phyloP scores from a whole-genome alignment of 176 grass and related monocot genomes.

The Chloris gayana region DNA sequence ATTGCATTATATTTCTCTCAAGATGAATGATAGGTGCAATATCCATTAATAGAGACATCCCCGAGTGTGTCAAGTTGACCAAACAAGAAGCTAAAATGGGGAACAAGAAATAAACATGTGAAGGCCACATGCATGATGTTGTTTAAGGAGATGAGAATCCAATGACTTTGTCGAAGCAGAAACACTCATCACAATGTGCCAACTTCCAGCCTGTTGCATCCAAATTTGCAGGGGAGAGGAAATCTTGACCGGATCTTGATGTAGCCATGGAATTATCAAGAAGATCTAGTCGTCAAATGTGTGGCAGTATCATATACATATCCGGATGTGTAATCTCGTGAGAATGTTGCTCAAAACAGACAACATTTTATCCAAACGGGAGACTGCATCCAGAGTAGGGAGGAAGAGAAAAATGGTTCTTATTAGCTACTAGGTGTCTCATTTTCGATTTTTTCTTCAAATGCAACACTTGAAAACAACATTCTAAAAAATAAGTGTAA shows the following conservation, averaged over 20 bases:
- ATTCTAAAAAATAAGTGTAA: no score
- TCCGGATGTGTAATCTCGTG: conserved; percentile 3
- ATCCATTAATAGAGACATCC: not conserved
- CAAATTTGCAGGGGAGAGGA: conserved; percentile 26
- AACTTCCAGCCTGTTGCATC: conserved; percentile 57
- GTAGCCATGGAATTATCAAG: conserved; percentile 5
- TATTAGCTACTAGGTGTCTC: no score
- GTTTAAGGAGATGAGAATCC: conserved; percentile 49
- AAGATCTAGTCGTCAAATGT: conserved; percentile 20
- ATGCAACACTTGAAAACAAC: no score
- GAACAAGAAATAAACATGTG: conserved; percentile 18
- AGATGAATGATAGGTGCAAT: conserved; percentile 6
- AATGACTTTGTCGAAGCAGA: conserved; percentile 48
- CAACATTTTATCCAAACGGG: conserved; percentile 16
- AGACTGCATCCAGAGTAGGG: not conserved
- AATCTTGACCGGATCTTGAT: conserved; percentile 26
- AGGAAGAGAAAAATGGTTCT: no score
- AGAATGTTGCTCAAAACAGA: conserved; percentile 15
- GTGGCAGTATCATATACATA: not conserved
- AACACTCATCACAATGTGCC: conserved; percentile 49
- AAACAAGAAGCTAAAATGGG: conserved; percentile 21
- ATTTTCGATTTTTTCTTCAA: no score
- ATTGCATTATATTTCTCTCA: not conserved
- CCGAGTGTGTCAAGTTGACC: conserved; percentile 38
- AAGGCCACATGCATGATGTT: conserved; percentile 43